Evolutionary conservation across 352 stramenopile genomes (phyloP).

Genomic region (Phytophthora kernoviae): DNA sequence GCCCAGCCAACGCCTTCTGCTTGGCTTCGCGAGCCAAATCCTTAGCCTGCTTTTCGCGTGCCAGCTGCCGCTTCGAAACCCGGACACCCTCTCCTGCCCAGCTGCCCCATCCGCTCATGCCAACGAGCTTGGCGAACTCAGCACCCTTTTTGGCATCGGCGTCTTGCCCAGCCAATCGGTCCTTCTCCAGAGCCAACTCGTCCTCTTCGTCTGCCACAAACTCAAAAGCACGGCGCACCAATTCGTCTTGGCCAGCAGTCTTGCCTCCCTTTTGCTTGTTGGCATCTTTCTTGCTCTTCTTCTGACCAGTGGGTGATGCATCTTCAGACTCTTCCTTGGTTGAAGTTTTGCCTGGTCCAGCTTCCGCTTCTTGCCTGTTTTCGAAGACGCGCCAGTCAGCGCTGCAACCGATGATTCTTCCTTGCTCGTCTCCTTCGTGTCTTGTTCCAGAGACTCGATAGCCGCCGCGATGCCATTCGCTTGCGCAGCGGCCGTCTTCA

Average conservation of each 20-base stretch:
- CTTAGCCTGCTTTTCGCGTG: conserved; percentile 81
- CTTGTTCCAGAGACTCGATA: conserved; percentile 67
- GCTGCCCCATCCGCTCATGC: conserved; percentile 90
- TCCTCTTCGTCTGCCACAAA: conserved; percentile 91
- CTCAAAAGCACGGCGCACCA: conserved; percentile 96
- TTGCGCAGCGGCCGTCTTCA: conserved; percentile 43
- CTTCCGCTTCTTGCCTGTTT: conserved; percentile 55
- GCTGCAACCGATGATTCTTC: conserved; percentile 19
- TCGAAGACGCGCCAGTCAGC: conserved; percentile 27
- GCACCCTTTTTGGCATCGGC: conserved; percentile 74
- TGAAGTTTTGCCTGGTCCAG: conserved; percentile 36
- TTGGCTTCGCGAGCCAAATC: conserved; percentile 69
- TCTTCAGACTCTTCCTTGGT: conserved; percentile 15
- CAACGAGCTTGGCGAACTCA: conserved; percentile 79
- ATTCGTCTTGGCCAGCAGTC: conserved; percentile 70
- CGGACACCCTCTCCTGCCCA: conserved; percentile 88
- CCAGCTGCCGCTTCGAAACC: conserved; percentile 84
- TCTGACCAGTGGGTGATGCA: conserved; percentile 17
- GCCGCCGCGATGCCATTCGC: conserved; percentile 47
- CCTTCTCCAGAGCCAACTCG: conserved; percentile 95
- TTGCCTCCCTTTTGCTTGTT: conserved; percentile 56
- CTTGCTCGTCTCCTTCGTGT: conserved; percentile 34
- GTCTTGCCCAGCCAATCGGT: conserved; percentile 67
- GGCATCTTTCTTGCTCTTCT: conserved; percentile 47
- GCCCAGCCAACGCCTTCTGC: conserved; percentile 65